Conservation (phyloP, 108 stramenopile species). For the Schizochytrium sp. region DNA sequence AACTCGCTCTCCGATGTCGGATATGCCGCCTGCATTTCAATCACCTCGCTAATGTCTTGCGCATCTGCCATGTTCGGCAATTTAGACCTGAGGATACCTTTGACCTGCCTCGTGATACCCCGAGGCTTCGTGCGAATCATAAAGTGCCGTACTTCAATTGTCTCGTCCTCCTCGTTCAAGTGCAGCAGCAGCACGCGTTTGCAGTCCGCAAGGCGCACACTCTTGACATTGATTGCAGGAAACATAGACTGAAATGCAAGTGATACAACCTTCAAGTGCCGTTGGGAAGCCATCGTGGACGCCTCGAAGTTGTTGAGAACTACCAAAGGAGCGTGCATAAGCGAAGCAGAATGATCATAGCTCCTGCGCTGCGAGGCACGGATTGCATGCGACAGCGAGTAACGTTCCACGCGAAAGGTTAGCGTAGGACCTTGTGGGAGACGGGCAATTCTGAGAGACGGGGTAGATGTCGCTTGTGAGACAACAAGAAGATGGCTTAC, state of each 20-base stretch:
- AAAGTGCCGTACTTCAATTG: conserved; percentile 94
- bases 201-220: conserved; percentile 90
- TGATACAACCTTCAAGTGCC: conserved; percentile 94
- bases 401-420: conserved; percentile 89
- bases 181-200: conserved; percentile 94
- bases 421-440: conserved; percentile 94
- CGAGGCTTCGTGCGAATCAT: conserved; percentile 95
- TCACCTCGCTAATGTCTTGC: conserved; percentile 94
- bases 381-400: conserved; percentile 85
- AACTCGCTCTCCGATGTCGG: conserved; percentile 71
- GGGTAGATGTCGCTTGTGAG: conserved; percentile 83
- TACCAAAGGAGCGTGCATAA: conserved; percentile 86
- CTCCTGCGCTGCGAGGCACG: conserved; percentile 88
- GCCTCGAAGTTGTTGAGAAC: conserved; percentile 99
- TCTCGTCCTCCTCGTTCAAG: conserved; percentile 78
- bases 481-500: conserved; percentile 92
- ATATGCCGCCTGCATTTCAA: conserved; percentile 66
- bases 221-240: conserved; percentile 94
- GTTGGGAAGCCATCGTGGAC: conserved; percentile 66
- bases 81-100: conserved; percentile 89
- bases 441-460: conserved; percentile 87
- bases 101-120: conserved; percentile 90
- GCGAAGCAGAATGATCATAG: conserved; percentile 79
- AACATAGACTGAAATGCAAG: conserved; percentile 99
- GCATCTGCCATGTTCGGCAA: conserved; percentile 89